Evolutionary conservation across 257 asterid species (phyloP).

Genomic region (Leptodermis oblonga): DNA sequence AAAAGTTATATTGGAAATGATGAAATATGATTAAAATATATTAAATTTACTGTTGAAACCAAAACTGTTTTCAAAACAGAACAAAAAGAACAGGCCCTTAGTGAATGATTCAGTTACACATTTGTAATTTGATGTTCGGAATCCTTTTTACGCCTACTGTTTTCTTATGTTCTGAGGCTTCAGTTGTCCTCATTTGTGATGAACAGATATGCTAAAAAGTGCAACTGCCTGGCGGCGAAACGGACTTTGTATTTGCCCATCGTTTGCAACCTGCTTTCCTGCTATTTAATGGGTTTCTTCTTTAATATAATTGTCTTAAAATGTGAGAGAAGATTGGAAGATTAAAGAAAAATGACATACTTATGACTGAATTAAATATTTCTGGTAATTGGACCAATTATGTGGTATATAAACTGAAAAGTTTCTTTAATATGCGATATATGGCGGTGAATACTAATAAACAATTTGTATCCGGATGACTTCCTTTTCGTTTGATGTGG

Average conservation of each 20-base stretch:
- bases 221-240: background rate
- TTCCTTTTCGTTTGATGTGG: slow-evolving; percentile 19
- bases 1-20: too few species aligned
- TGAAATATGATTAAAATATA: too few species aligned
- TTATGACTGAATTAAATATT: background rate
- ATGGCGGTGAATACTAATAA: background rate
- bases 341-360: background rate
- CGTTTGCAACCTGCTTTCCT: background rate
- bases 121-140: background rate
- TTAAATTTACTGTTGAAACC: too few species aligned
- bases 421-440: background rate
- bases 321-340: background rate
- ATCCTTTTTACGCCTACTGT: background rate
- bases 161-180: background rate
- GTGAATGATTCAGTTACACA: background rate
- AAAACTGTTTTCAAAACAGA: too few species aligned
- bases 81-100: too few species aligned
- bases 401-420: background rate
- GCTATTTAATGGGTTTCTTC: background rate
- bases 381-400: background rate
- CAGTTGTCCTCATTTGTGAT: background rate
- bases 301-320: background rate
- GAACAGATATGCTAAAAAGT: background rate
- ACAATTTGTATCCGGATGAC: background rate
- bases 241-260: background rate